Evolutionary conservation across 441 rosid species (phyloP), one percentile per base, ranked within the genome.

Genomic region (Populus trichocarpa): DNA sequence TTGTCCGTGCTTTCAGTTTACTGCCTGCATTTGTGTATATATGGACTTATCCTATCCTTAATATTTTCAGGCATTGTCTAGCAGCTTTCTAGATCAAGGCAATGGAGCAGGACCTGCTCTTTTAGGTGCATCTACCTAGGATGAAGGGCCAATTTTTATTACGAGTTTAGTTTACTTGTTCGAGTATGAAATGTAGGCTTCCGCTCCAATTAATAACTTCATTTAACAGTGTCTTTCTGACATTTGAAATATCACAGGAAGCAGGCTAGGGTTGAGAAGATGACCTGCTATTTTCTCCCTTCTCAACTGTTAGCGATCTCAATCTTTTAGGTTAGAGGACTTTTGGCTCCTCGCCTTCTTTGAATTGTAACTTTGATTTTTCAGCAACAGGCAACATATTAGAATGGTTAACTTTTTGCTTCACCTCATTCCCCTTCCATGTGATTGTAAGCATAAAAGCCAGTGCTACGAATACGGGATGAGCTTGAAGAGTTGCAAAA

Each of bases 51-150:
- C 74, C 75, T 83, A 33, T 53, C 32, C 10, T 46, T 20, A 65
- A 74, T 70, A 73, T 80, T 82, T 85, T 70, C 90, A 91, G 98
- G 84, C 90, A 18, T 83, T 85, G 73, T 85, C 92, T 71, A 87
- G 87, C 84, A 81, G 85, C 85, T 90, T 89, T 81, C 96, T 91
- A 73, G 96, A 89, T 14, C 86, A 79, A 0, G 90, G 87, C 23
- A 88, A 82, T 83, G 85, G 90, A 36, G 75, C 90, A 7, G 94
- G 84, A 86, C 82, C 85, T 75, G 86, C 86, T 50, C 82, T 88
- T 71, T 81, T 92, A 73, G 82, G 84, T 74, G 84, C 83, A 63
- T 76, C 90, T 73, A 73, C 75, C 67, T 86, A 85, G 78, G 78
- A 75, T 71, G 4, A 40, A 73, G 69, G 67, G 36, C 53, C 30